Evolutionary conservation across 345 rosid species (phyloP).

Genomic region (Euclidium syriacum): DNA sequence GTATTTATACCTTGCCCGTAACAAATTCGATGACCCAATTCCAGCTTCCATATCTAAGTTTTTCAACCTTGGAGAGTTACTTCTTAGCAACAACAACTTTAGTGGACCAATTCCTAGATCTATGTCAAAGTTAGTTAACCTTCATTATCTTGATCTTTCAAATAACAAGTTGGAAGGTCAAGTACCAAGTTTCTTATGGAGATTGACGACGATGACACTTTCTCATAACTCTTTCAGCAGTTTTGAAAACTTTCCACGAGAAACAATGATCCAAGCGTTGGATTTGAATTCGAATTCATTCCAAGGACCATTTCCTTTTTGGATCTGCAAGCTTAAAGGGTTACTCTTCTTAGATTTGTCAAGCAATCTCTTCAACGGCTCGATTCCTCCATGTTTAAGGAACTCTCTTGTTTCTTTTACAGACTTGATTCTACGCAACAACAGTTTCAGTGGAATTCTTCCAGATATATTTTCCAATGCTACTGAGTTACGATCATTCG

Average conservation of each 20-base stretch:
- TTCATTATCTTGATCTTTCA: not conserved
- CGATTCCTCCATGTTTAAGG: constrained; percentile 22
- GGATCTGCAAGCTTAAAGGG: constrained; percentile 18
- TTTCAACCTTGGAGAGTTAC: not conserved
- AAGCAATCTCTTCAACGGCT: constrained; percentile 23
- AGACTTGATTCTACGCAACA: not conserved
- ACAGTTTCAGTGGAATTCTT: too few relatives aligned
- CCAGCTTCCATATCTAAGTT: not conserved
- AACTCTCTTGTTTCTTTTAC: not conserved
- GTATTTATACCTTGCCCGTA: not conserved
- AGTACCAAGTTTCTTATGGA: not conserved
- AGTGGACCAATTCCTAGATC: not conserved
- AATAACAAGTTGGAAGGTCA: too few relatives aligned
- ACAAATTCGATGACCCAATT: not conserved
- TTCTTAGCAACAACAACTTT: not conserved
- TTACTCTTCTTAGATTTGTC: constrained; percentile 37
- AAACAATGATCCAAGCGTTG: not conserved
- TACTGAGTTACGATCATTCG: not conserved
- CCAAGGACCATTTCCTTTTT: constrained; percentile 18
- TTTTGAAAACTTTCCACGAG: not conserved
- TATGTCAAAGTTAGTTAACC: not conserved
- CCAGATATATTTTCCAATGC: not conserved
- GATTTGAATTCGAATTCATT: not conserved
- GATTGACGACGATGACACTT: not conserved
- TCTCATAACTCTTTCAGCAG: not conserved